These are phyloP conservation scores for Penicillium nordicum DNA, from an alignment of 2,329 filamentous ascomycete genomes.

Conservation along the genomic window DNA sequence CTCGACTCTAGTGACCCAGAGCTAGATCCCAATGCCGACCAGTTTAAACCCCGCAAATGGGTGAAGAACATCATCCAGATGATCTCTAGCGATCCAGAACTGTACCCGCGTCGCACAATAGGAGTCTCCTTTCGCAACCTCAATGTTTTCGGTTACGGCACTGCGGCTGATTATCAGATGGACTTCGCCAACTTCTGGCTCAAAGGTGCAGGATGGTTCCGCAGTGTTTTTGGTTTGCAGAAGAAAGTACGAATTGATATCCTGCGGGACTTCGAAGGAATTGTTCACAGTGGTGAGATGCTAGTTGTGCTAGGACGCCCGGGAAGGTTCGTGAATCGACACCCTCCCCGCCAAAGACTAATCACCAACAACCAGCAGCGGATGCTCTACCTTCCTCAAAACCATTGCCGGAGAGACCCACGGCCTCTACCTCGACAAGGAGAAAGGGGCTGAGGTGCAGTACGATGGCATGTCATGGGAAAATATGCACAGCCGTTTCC, in stretches of 20 bases:
- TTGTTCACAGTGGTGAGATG: constrained; percentile 56
- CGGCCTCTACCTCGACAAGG: constrained; percentile 72
- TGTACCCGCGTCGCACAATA: constrained; percentile 32
- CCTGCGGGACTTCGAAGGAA: constrained; percentile 60
- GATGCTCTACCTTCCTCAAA: constrained; percentile 80
- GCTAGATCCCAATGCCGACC: constrained; percentile 41
- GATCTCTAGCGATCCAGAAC: constrained; percentile 30
- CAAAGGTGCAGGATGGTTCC: constrained; percentile 31
- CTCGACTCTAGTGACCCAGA: constrained; percentile 33
- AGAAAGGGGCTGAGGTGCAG: constrained; percentile 69
- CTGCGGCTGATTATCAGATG: constrained; percentile 45
- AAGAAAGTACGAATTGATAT: constrained; percentile 53
- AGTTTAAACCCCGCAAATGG: constrained; percentile 47
- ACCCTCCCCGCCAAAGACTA: neutral
- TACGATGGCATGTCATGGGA: constrained; percentile 65
- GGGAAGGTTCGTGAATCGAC: constrained; percentile 34
- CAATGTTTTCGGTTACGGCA: constrained; percentile 44
- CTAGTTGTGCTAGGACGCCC: constrained; percentile 53
- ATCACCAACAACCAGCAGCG: constrained; percentile 24
- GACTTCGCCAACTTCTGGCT: constrained; percentile 44
- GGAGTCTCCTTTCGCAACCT: constrained; percentile 46
- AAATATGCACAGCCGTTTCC: constrained; percentile 71
- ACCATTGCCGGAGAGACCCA: constrained; percentile 79
- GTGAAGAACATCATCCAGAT: constrained; percentile 41
- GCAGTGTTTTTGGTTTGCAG: constrained; percentile 28